phyloP scores from a whole-genome alignment of 78 protist genomes.

The Pigoraptor vietnamica region DNA sequence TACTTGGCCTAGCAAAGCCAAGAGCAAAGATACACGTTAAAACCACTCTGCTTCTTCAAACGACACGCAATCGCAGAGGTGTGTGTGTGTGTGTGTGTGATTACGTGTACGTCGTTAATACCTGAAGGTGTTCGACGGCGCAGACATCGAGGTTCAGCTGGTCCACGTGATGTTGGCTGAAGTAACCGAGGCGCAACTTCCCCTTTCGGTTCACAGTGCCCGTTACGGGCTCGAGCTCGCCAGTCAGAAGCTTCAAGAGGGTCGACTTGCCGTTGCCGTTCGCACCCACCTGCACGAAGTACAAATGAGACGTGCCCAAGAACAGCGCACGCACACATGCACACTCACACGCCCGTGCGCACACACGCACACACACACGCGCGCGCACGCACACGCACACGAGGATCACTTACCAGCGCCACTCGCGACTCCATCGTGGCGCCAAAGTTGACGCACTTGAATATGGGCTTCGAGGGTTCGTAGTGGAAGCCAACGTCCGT shows the following conservation, averaged over 20 bases:
- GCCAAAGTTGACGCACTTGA: neutral
- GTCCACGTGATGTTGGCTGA: conserved; percentile 85
- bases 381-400: neutral
- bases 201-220: neutral
- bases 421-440: neutral
- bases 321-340: neutral
- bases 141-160: conserved; percentile 48
- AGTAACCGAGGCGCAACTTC: conserved; percentile 51
- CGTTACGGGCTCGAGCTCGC: conserved; percentile 52
- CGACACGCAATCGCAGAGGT: neutral
- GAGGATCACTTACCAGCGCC: neutral
- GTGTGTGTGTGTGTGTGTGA: neutral
- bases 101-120: conserved; percentile 35
- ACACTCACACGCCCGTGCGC: neutral
- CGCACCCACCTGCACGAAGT: conserved; percentile 69
- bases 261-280: conserved; percentile 86
- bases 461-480: neutral
- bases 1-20: neutral
- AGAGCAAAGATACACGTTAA: neutral
- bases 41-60: neutral
- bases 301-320: conserved; percentile 48
- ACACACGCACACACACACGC: conserved; percentile 4
- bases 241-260: conserved; percentile 62
- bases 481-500: neutral
- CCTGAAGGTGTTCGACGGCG: conserved; percentile 60